phyloP scores from a whole-genome alignment of 306 rosid species.

The Cucurbita moschata region DNA sequence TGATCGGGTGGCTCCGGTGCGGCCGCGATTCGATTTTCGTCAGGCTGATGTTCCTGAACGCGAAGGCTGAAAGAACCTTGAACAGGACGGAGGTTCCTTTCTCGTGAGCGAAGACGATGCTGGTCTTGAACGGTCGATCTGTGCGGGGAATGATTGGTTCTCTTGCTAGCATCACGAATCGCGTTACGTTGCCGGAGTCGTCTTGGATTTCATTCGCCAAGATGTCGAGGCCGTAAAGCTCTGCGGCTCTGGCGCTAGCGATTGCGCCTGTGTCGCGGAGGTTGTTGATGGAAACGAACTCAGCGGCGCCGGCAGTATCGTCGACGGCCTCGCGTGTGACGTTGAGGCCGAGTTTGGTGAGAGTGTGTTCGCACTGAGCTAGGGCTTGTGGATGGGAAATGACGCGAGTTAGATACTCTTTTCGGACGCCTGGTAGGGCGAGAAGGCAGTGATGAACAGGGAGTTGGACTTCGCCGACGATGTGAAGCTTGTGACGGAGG shows the following conservation, averaged over 20 bases:
- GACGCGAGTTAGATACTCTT: constrained; percentile 68
- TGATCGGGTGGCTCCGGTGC: constrained; percentile 77
- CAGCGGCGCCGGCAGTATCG: constrained; percentile 96
- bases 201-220: constrained; percentile 82
- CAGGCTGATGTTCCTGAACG: constrained; percentile 73
- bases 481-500: constrained; percentile 95
- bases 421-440: constrained; percentile 58
- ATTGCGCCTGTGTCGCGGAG: constrained; percentile 86
- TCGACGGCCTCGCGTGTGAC: constrained; percentile 85
- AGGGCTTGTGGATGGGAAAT: constrained; percentile 95
- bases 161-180: constrained; percentile 85
- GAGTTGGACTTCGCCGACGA: constrained; percentile 87
- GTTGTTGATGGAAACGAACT: constrained; percentile 41
- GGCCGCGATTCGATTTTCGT: constrained; percentile 96
- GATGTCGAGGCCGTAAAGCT: constrained; percentile 48
- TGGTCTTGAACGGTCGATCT: constrained; percentile 80
- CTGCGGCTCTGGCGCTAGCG: constrained; percentile 78
- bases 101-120: constrained; percentile 94
- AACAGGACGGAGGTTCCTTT: constrained; percentile 85
- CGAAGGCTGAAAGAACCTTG: constrained; percentile 83
- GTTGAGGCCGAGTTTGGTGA: constrained; percentile 78
- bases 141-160: constrained; percentile 83
- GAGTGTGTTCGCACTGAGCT: constrained; percentile 71
- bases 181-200: constrained; percentile 80
- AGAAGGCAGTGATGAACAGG: constrained; percentile 94